A percentile compares a stretch with the other conserved stretches of the same genome.
Conservation (phyloP, 768 basidiomycete genomes). For the Neoboletus brunneissimus region DNA sequence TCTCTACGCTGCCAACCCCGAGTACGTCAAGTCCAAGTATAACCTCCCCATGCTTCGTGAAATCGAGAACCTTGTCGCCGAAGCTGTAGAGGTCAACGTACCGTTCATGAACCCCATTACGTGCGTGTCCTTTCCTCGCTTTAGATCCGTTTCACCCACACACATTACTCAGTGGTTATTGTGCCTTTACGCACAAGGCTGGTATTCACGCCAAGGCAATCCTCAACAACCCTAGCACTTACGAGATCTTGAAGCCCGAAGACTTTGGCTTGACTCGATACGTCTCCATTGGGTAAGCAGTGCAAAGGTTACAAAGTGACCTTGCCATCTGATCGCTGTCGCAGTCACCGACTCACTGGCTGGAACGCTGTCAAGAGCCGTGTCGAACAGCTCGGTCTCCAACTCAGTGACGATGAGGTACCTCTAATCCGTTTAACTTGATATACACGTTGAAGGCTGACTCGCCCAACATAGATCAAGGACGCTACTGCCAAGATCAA, state of each 20-base stretch:
- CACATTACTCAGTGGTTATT: constrained; percentile 75
- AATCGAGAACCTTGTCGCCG: constrained; percentile 97
- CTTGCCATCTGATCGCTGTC: constrained; percentile 4
- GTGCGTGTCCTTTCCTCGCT: constrained; percentile 38
- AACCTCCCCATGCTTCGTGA: constrained; percentile 96
- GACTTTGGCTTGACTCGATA: constrained; percentile 98
- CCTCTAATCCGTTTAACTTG: not conserved
- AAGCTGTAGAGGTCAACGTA: constrained; percentile 96
- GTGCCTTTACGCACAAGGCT: constrained; percentile 99
- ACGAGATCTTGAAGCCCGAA: constrained; percentile 98
- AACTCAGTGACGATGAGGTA: constrained; percentile 87
- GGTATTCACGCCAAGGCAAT: constrained; percentile 99
- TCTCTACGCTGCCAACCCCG: constrained; percentile 94
- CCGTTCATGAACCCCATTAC: constrained; percentile 97
- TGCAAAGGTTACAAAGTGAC: not conserved
- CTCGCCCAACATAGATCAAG: constrained; percentile 62
- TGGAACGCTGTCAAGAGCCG: constrained; percentile 99
- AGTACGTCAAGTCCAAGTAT: constrained; percentile 99
- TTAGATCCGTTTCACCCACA: not conserved
- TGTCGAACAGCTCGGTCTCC: constrained; percentile 93
- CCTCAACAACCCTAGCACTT: constrained; percentile 97
- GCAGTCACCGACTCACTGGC: constrained; percentile 88
- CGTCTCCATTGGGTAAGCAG: constrained; percentile 85
- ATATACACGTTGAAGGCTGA: constrained; percentile 5
- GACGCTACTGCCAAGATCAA: constrained; percentile 99